These are phyloP conservation scores for Nemania serpens DNA, from an alignment of 2,329 filamentous ascomycete species.

Conservation along the genomic window DNA sequence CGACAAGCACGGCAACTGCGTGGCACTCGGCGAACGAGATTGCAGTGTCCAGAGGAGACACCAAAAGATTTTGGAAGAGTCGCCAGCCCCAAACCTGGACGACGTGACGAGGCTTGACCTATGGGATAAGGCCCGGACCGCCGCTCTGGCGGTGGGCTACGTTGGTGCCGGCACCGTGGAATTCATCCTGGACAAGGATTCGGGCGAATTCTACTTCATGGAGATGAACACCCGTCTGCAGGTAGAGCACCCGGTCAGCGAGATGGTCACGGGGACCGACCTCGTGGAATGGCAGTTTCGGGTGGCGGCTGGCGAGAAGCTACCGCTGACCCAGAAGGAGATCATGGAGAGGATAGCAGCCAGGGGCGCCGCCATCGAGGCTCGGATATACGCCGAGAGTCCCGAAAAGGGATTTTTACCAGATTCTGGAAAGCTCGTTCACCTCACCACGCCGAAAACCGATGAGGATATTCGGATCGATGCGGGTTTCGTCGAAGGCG, in stretches of 20 bases:
- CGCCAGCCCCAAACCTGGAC: constrained; percentile 73
- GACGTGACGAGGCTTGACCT: constrained; percentile 63
- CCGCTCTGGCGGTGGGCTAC: constrained; percentile 78
- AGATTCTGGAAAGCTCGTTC: constrained; percentile 85
- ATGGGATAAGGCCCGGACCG: constrained; percentile 68
- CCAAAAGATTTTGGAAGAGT: constrained; percentile 91
- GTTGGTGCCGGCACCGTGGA: constrained; percentile 90
- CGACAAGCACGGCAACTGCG: constrained; percentile 76
- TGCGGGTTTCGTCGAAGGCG: constrained; percentile 87
- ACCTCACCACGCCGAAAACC: constrained; percentile 74
- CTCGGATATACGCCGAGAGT: constrained; percentile 94
- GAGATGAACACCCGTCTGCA: constrained; percentile 88
- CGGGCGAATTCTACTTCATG: constrained; percentile 80
- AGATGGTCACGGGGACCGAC: constrained; percentile 69
- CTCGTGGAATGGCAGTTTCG: constrained; percentile 97
- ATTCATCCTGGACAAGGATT: constrained; percentile 85
- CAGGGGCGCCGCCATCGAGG: constrained; percentile 89
- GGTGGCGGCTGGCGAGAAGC: constrained; percentile 62
- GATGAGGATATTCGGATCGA: constrained; percentile 84
- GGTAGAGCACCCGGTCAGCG: constrained; percentile 92
- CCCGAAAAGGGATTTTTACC: constrained; percentile 91
- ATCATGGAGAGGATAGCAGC: constrained; percentile 76
- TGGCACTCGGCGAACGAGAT: constrained; percentile 85
- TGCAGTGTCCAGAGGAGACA: constrained; percentile 86
- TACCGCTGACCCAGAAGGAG: constrained; percentile 61